phyloP scores from a whole-genome alignment of 257 asterid species.

The Solanum megistacrolobum region DNA sequence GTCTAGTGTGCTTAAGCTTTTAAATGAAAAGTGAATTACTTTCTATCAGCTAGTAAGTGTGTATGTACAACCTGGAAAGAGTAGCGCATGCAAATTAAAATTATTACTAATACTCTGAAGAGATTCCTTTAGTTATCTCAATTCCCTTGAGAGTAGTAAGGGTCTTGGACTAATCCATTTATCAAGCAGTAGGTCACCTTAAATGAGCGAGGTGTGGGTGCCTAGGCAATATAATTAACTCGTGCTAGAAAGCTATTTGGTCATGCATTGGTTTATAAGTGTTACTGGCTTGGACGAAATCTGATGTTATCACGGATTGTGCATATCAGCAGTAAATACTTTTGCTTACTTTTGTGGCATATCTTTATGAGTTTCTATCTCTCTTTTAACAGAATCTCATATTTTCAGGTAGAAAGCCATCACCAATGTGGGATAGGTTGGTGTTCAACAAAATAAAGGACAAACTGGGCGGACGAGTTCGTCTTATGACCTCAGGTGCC shows the following conservation, averaged over 20 bases:
- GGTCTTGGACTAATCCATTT: neutral
- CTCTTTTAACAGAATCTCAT: neutral
- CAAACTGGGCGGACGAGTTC: constrained; percentile 90
- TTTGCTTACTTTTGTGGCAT: neutral
- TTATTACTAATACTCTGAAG: neutral
- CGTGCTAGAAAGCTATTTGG: neutral
- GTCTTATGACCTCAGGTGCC: constrained; percentile 91
- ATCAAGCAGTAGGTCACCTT: neutral
- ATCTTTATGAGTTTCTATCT: neutral
- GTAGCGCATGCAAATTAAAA: neutral
- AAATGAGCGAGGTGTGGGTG: neutral
- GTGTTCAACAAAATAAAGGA: constrained; percentile 91
- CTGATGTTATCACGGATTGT: neutral
- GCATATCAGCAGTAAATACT: neutral
- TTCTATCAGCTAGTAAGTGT: neutral
- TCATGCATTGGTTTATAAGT: neutral
- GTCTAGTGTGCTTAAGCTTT: neutral
- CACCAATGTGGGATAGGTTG: constrained; percentile 95
- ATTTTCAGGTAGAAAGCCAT: constrained; percentile 67
- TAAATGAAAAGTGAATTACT: neutral
- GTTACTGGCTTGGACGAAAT: neutral
- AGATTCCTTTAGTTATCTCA: neutral
- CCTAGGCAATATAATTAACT: neutral
- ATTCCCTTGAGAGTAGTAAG: neutral
- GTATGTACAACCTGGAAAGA: neutral